Percentiles rank a stretch among this genome's conserved stretches.
phyloP scores from a whole-genome alignment of 2,329 filamentous ascomycete species.

The Endoconidiophora polonica region DNA sequence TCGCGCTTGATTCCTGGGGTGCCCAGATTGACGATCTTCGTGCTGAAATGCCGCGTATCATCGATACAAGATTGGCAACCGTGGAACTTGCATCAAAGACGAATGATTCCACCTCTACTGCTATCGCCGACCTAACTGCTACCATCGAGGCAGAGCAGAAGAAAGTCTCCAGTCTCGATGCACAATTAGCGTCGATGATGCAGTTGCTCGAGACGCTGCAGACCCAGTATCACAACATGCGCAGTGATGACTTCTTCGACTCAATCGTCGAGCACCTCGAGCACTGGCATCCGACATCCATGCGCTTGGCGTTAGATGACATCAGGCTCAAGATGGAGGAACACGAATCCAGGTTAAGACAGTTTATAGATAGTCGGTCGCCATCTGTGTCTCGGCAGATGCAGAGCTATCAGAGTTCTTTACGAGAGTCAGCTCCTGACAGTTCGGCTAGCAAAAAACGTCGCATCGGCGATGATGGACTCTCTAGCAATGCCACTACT shows the following conservation, averaged over 20 bases:
- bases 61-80: neutral
- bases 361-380: too few species aligned
- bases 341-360: neutral
- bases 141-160: neutral
- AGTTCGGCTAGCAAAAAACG: too few species aligned
- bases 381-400: too few species aligned
- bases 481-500: too few species aligned
- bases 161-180: neutral
- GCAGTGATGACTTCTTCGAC: slow-evolving; percentile 6
- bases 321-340: neutral
- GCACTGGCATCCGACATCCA: slow-evolving; percentile 10
- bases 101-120: neutral
- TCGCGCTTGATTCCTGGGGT: slow-evolving; percentile 5
- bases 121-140: neutral
- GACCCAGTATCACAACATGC: slow-evolving; percentile 4
- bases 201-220: slow-evolving; percentile 6
- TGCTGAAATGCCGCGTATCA: neutral
- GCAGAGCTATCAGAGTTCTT: too few species aligned
- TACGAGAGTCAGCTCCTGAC: too few species aligned
- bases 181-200: neutral
- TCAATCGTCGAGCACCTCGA: slow-evolving; percentile 11
- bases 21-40: slow-evolving; percentile 5
- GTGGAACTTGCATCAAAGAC: neutral
- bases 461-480: too few species aligned
- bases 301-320: neutral